These are phyloP conservation scores for Conoideocrella luteorostrata DNA, from an alignment of 2,329 filamentous ascomycete genomes.

Conservation along the genomic window DNA sequence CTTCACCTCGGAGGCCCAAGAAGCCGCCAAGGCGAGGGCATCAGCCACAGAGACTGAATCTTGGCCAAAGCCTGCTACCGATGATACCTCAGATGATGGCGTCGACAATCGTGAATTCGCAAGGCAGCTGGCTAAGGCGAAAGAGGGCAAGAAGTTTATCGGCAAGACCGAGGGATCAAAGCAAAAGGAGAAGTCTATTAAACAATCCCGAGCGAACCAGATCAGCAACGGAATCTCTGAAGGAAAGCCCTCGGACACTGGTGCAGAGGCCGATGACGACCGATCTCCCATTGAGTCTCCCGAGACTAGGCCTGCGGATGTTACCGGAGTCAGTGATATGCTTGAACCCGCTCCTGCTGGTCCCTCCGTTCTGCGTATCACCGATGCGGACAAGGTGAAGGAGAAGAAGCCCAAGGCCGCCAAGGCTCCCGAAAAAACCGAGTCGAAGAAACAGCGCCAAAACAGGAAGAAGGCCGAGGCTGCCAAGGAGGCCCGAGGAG, in stretches of 20 bases:
- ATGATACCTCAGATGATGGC: slow-evolving; percentile 48
- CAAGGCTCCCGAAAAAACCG: slow-evolving; percentile 58
- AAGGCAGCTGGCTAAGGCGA: slow-evolving; percentile 61
- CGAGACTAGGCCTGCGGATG: slow-evolving; percentile 46
- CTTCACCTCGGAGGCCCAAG: slow-evolving; percentile 30
- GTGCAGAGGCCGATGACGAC: slow-evolving; percentile 75
- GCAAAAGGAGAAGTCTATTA: slow-evolving; percentile 62
- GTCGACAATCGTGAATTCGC: slow-evolving; percentile 72
- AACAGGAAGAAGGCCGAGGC: slow-evolving; percentile 84
- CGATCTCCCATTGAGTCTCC: slow-evolving; percentile 65
- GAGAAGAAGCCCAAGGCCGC: slow-evolving; percentile 57
- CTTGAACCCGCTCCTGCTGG: slow-evolving; percentile 64
- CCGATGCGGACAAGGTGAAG: slow-evolving; percentile 56
- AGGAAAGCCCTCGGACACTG: slow-evolving; percentile 49
- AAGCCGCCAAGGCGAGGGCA: slow-evolving; percentile 33
- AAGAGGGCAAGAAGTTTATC: slow-evolving; percentile 59
- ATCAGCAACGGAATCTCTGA: slow-evolving; percentile 36
- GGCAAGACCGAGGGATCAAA: slow-evolving; percentile 49
- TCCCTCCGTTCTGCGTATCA: slow-evolving; percentile 73
- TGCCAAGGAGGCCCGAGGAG: slow-evolving; percentile 66
- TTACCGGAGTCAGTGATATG: slow-evolving; percentile 82
- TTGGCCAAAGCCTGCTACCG: slow-evolving; percentile 15
- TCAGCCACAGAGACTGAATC: slow-evolving; percentile 9
- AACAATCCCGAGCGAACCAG: slow-evolving; percentile 58
- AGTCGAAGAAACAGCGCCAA: slow-evolving; percentile 94